Evolutionary conservation across 116 monocot genomes (phyloP).

Genomic region (Papilionanthe hybrid): DNA sequence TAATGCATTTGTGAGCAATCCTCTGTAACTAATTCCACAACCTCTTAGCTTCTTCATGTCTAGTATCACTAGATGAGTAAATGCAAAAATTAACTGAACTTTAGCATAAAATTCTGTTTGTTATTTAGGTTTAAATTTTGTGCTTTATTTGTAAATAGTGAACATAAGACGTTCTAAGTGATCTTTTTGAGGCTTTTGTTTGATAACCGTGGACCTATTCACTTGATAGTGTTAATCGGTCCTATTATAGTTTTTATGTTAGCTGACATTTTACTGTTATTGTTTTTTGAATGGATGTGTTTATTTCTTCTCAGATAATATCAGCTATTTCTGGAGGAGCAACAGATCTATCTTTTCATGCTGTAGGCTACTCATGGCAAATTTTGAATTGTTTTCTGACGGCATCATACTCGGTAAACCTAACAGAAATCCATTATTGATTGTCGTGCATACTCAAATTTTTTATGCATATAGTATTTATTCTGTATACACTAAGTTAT

Average conservation of each 20-base stretch:
- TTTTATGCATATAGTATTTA: background rate
- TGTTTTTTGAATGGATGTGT: background rate
- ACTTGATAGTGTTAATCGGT: background rate
- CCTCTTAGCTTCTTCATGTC: background rate
- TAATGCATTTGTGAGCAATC: background rate
- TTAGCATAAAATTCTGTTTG: background rate
- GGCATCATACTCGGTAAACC: conserved; percentile 91
- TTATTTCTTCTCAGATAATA: conserved; percentile 56
- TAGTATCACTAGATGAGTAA: background rate
- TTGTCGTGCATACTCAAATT: background rate
- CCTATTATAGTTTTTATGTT: background rate
- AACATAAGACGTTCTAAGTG: background rate
- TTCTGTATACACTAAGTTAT: background rate
- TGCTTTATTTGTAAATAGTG: background rate
- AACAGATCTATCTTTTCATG: conserved; percentile 87
- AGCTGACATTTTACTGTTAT: background rate
- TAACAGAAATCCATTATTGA: background rate
- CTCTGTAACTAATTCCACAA: background rate
- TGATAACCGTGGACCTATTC: background rate
- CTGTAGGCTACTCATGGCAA: conserved; percentile 89
- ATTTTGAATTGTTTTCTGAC: conserved; percentile 83
- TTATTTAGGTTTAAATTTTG: background rate
- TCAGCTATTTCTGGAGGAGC: conserved; percentile 93
- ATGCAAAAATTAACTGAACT: background rate
- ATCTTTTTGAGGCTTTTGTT: background rate